phyloP scores from a whole-genome alignment of 2,329 filamentous ascomycete species.

The Simplicillium sp. region DNA sequence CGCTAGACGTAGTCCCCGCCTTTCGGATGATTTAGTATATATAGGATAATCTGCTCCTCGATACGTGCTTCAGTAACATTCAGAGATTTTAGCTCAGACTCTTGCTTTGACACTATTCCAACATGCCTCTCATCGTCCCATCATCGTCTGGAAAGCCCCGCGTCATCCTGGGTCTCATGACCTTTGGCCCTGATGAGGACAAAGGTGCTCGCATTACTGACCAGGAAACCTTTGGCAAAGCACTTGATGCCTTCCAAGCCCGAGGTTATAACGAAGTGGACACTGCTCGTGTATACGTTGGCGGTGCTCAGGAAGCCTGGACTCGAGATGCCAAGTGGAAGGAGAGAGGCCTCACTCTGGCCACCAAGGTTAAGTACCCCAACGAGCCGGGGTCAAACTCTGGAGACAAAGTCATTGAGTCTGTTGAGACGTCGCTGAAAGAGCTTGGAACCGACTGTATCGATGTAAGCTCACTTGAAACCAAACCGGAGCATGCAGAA shows the following conservation, averaged over 20 bases:
- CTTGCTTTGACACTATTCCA: constrained; percentile 7
- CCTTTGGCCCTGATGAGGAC: constrained; percentile 57
- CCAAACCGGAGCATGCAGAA: not conserved
- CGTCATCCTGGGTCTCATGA: constrained; percentile 80
- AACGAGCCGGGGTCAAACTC: constrained; percentile 47
- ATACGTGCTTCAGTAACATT: too few species aligned
- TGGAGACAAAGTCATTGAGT: constrained; percentile 52
- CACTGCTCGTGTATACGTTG: constrained; percentile 68
- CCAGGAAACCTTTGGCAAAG: constrained; percentile 55
- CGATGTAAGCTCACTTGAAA: constrained; percentile 40
- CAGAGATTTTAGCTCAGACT: too few species aligned
- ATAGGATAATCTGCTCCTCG: too few species aligned
- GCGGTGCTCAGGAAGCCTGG: constrained; percentile 67
- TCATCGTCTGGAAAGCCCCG: constrained; percentile 42
- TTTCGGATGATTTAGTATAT: too few species aligned
- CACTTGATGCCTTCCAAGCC: constrained; percentile 66
- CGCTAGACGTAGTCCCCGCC: too few species aligned
- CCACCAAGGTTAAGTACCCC: constrained; percentile 69
- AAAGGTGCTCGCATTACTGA: constrained; percentile 63
- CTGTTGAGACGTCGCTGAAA: constrained; percentile 57
- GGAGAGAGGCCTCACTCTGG: constrained; percentile 65
- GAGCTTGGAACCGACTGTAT: constrained; percentile 65
- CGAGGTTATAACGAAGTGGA: constrained; percentile 79
- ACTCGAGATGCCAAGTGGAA: constrained; percentile 69
- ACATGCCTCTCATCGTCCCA: constrained; percentile 36